Base-by-base conservation (phyloP, 768 basidiomycete species). In the Agaricus blazei region DNA sequence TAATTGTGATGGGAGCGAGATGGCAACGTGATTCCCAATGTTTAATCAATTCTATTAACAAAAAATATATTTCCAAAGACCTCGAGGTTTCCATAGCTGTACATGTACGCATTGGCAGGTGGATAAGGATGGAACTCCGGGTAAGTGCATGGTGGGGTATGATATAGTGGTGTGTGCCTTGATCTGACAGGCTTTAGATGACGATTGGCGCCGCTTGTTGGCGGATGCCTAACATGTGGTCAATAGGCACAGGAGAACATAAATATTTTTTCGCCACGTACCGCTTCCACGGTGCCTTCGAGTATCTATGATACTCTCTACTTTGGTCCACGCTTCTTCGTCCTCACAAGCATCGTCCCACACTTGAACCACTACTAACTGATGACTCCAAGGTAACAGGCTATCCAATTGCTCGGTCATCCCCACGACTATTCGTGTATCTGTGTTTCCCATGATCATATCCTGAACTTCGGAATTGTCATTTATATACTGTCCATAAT, bases 401-500 rank as follows among this genome's bases (percentile, higher is more conserved):
- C 29, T 23, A 11, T 26, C n/a, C 31, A 43, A 29, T 4, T 42
- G 29, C 29, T 50, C 34, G 15, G 54, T 49, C 1, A 48, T 55
- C 23, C 54, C 54, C 14, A 56, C 48, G 9, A 37, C 54, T 44
- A 56, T 44, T 41, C 54, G 48, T 7, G 15, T 12, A 49, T 56
- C 54, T 12, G 42, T 34, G 5, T 50, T 31, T 15, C 54, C 54
- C 19, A 49, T 26, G 15, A 56, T 28, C 48, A 56, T 15, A 12
- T 56, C 41, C 9, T 44, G 54, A 34, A 56, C 24, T 37, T 56
- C 54, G 6, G 44, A 11, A 19, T 55, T 55, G 8, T 50, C 48
- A 23, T 9, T 27, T 24, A 56, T 19, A 38, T 43, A 56, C 29
- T 36, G 29, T 14, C 34, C 29, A 15, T 49, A 40, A 19, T 48